A percentile compares a stretch with the other conserved stretches of the same genome.
phyloP scores from a whole-genome alignment of 352 stramenopile genomes.

The Pythium sukuiense region DNA sequence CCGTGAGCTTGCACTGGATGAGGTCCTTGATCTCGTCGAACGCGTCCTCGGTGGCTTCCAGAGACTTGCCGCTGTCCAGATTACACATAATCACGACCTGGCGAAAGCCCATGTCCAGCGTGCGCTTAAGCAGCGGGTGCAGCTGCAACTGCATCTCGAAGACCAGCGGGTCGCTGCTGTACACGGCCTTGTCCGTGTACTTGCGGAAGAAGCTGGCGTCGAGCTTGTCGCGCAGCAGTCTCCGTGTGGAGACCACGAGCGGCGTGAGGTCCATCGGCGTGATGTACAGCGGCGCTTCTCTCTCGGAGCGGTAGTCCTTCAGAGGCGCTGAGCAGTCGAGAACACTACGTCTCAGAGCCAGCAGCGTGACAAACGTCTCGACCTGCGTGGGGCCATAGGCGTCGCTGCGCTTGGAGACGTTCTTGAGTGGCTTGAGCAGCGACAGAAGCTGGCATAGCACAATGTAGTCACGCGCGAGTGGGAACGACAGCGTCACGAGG shows the following conservation, averaged over 20 bases:
- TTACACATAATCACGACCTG: constrained; percentile 12
- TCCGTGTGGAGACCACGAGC: neutral
- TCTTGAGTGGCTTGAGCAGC: constrained; percentile 10
- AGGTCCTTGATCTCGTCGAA: constrained; percentile 5
- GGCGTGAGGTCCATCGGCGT: neutral
- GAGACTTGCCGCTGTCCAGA: neutral
- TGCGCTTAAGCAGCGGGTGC: constrained; percentile 12
- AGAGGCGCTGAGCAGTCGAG: constrained; percentile 1
- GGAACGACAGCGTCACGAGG: neutral
- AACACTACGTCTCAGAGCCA: neutral
- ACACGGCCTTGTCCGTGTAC: constrained; percentile 4
- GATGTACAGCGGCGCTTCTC: constrained; percentile 4
- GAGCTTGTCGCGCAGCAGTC: constrained; percentile 9
- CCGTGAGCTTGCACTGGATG: neutral
- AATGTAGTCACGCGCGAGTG: neutral
- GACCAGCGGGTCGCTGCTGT: neutral
- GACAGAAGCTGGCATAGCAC: constrained; percentile 6
- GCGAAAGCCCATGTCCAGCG: constrained; percentile 1
- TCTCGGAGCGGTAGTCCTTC: constrained; percentile 1
- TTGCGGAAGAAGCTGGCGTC: constrained; percentile 2
- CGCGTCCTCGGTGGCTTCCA: neutral
- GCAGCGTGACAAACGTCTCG: constrained; percentile 4
- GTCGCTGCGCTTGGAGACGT: constrained; percentile 1
- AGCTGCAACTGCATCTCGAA: constrained; percentile 17
- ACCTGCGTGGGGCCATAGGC: constrained; percentile 7